Evolutionary conservation across 1,139 yeast species (phyloP), one percentile per base, ranked within the genome.

Genomic region (Suhomyces taliae): DNA sequence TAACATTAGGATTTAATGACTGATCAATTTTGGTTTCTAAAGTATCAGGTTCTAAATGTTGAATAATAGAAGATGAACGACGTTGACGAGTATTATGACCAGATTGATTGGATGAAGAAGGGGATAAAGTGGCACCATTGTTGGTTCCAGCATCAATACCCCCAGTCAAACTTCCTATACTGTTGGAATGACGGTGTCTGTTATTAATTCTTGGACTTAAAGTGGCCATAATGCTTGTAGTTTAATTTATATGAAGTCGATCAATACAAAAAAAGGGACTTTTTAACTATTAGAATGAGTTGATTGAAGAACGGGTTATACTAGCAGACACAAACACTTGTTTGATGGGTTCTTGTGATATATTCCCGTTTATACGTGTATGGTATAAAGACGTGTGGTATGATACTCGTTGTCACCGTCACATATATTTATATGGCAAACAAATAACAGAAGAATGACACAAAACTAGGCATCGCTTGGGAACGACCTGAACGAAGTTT

Each of bases 11-110:
- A 55, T 86, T 82, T 46, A 91, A 78, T 46, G 88, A 86, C 69
- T 93, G 98, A 66, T 93, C 99, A 59, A 87, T 89, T 62, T 86
- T 90, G 44, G 93, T 95, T 59, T 91, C 98, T 58, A 88, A 81
- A 12, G 91, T 85, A 62, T 93, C 98, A 24, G 96, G 96, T 63
- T 89, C 95, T 50, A 93, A 87, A 62, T 90, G 97, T 39, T 89
- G 88, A 56, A 93, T 88, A 45, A 75, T 61, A 12, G 79, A 74
- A 8, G 79, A 74, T n/a, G 78, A 73, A 54, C 79, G 64, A 60
- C 81, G 70, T 53, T 71, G 67, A 53, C 80, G 62, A 14, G 76
- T 72, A n/a, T 61, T 53, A 43, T 61, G 64, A 4, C 66, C 56
- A 15, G 60, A 56, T 40, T 58, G 65, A 49, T 64, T 68, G n/a